Evolutionary conservation across 164 flowering plant genomes (phyloP).

Genomic region (Vitis vinifera): DNA sequence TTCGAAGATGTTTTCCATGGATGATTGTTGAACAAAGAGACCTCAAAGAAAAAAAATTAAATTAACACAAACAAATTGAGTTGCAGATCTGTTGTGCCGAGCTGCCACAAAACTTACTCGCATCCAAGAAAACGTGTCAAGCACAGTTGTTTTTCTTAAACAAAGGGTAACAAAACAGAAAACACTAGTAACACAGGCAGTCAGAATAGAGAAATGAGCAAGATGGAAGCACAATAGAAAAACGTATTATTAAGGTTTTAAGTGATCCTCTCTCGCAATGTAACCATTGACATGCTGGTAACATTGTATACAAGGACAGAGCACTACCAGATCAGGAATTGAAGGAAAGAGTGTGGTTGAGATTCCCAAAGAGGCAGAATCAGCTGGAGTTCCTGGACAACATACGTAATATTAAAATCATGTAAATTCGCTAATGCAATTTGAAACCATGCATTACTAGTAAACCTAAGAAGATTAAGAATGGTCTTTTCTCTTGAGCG

Average conservation of each 20-base stretch:
- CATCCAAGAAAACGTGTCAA: too few species aligned
- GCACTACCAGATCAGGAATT: slow-evolving; percentile 73
- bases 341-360: slow-evolving; percentile 67
- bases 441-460: background rate
- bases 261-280: background rate
- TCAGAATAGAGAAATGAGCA: background rate
- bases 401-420: background rate
- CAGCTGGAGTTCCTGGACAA: slow-evolving; percentile 86
- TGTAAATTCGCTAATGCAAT: background rate
- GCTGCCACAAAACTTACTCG: too few species aligned
- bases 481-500: background rate
- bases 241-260: background rate
- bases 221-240: background rate
- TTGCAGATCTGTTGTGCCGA: too few species aligned
- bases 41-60: too few species aligned
- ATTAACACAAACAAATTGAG: too few species aligned
- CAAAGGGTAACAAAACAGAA: background rate
- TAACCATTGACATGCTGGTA: background rate
- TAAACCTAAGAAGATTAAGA: background rate
- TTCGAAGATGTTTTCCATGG: too few species aligned
- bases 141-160: background rate
- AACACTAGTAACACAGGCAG: background rate
- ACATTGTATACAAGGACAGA: background rate
- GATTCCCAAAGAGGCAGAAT: slow-evolving; percentile 80
- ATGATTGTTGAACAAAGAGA: too few species aligned